A percentile compares a stretch with the other conserved stretches of the same genome.
These are phyloP conservation scores for Hypoxylon sp. DNA, from an alignment of 2,329 filamentous ascomycete species.

Conservation along the genomic window DNA sequence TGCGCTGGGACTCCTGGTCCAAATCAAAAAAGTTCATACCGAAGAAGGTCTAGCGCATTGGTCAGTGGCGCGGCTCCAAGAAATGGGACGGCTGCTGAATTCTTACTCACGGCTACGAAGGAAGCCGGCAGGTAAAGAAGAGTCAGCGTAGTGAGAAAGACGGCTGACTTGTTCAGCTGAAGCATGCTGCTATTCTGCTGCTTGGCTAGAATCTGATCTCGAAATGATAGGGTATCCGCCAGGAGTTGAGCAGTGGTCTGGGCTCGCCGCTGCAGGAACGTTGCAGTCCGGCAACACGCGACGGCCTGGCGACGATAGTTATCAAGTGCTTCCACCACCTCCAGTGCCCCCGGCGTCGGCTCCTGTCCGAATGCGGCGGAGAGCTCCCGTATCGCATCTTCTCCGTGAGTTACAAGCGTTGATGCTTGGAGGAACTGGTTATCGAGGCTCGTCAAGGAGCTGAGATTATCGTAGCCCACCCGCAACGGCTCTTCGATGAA, in stretches of 20 bases:
- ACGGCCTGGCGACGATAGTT: conserved; percentile 15
- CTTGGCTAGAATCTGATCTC: conserved; percentile 45
- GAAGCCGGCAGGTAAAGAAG: conserved; percentile 47
- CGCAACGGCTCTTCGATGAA: conserved; percentile 43
- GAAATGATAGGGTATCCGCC: conserved; percentile 41
- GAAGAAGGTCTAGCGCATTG: conserved; percentile 46
- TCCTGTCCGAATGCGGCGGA: neutral
- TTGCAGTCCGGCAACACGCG: conserved; percentile 34
- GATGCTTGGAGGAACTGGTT: conserved; percentile 38
- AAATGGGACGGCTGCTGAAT: neutral
- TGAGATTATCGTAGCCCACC: conserved; percentile 42
- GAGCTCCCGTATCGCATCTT: conserved; percentile 36
- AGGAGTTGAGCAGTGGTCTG: conserved; percentile 41
- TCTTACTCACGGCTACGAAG: conserved; percentile 47
- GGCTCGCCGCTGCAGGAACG: conserved; percentile 38
- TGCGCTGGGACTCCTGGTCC: conserved; percentile 40
- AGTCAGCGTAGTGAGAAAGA: conserved; percentile 45
- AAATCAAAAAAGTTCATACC: conserved; percentile 53
- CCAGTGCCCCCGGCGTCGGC: conserved; percentile 23
- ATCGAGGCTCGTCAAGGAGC: conserved; percentile 38
- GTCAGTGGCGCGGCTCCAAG: neutral
- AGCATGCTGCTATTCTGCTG: conserved; percentile 45
- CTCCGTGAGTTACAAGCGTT: conserved; percentile 32
- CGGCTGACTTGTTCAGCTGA: conserved; percentile 45
- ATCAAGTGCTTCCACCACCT: conserved; percentile 24